Conservation (phyloP, 257 asterid species). For the Solanum tacnaense region DNA sequence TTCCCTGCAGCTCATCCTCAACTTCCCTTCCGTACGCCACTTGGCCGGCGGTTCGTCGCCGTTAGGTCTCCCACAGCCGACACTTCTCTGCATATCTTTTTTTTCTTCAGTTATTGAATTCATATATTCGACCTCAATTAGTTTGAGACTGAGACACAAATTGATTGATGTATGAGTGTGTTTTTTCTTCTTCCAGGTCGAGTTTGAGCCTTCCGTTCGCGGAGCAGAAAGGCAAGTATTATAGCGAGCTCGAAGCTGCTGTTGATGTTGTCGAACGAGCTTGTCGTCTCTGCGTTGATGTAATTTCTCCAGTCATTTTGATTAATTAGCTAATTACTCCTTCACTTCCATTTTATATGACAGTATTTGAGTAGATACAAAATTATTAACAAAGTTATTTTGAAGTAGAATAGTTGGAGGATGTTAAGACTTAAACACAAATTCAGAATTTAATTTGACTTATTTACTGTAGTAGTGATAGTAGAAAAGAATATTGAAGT, state of each 20-base stretch:
- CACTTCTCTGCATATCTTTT: not conserved
- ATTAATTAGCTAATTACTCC: not conserved
- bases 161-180: not conserved
- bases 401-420: not conserved
- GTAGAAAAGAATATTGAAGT: not conserved
- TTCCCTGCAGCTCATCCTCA: constrained; percentile 21
- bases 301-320: constrained; percentile 10
- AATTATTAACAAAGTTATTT: not conserved
- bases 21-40: constrained; percentile 22
- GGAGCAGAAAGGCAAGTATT: constrained; percentile 48
- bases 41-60: constrained; percentile 34
- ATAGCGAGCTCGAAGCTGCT: constrained; percentile 70
- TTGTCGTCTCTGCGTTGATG: constrained; percentile 83
- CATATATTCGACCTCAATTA: constrained; percentile 7
- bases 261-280: constrained; percentile 78
- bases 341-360: not conserved
- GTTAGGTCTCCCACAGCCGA: constrained; percentile 31
- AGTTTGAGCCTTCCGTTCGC: constrained; percentile 42
- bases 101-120: not conserved
- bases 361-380: not conserved
- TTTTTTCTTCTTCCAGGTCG: constrained; percentile 38
- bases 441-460: not conserved
- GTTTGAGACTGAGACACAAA: not conserved
- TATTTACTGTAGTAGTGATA: not conserved
- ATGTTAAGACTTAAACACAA: not conserved